Evolutionary conservation across 306 rosid genomes (phyloP).

Genomic region (Macrotyloma uniflorum): DNA sequence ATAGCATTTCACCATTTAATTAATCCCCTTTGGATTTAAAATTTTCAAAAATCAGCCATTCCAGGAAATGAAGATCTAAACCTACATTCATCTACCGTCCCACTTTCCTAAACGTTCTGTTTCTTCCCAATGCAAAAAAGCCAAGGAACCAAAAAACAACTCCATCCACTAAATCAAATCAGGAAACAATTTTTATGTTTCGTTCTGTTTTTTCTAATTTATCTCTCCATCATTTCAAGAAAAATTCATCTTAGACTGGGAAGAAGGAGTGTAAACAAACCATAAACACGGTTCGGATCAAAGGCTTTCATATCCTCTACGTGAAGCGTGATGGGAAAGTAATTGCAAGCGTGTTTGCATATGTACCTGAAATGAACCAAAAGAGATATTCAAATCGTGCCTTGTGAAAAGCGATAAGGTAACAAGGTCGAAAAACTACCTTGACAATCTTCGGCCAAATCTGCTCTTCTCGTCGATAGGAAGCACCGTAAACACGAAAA

Average conservation of each 20-base stretch:
- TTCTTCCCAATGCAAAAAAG: slow-evolving; percentile 22
- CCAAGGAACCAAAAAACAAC: slow-evolving; percentile 10
- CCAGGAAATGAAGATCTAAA: slow-evolving; percentile 16
- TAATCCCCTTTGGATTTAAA: neutral
- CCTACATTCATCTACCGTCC: neutral
- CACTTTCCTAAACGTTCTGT: neutral
- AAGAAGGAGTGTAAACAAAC: slow-evolving; percentile 42
- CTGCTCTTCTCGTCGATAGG: slow-evolving; percentile 63
- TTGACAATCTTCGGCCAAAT: slow-evolving; percentile 61
- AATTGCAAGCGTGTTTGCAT: slow-evolving; percentile 68
- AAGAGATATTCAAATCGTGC: neutral
- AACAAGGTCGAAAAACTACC: slow-evolving; percentile 40
- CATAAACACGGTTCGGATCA: slow-evolving; percentile 77
- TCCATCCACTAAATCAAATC: neutral
- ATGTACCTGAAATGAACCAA: slow-evolving; percentile 59
- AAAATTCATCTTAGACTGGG: neutral
- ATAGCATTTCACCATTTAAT: neutral
- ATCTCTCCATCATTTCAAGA: slow-evolving; percentile 12
- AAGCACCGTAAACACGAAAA: slow-evolving; percentile 54
- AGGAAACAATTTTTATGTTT: neutral
- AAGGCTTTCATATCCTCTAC: slow-evolving; percentile 82
- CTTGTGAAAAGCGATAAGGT: neutral
- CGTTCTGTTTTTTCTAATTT: neutral
- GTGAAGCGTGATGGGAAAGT: slow-evolving; percentile 78
- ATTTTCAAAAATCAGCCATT: neutral